Base-by-base conservation (phyloP, 345 rosid genomes). In the Melaleuca alternifolia region DNA sequence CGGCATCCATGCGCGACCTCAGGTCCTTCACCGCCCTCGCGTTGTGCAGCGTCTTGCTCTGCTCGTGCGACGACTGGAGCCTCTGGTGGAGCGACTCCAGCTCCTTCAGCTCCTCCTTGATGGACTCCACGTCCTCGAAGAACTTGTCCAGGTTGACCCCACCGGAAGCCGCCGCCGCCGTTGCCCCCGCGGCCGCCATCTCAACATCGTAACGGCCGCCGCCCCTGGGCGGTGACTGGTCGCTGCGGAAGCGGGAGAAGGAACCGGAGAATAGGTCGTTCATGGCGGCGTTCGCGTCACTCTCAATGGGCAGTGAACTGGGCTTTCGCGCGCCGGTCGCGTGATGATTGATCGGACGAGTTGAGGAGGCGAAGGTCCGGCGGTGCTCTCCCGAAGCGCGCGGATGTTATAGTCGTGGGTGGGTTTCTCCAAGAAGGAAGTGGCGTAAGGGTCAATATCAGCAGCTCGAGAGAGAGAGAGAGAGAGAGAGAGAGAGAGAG, bases 61-160 rank as follows among this genome's bases (percentile, higher is more conserved):
- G 93, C 88, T 95, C 96, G 48, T 96, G 92, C 46, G 96, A 93
- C 13, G 93, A 93, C 90, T 93, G 96, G 6, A 95, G 92, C 33
- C 86, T 91, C 87, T 90, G 93, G 89, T 91, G 90, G 82, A 96
- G 89, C 87, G 87, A 93, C 24, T 96, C 98, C 7, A 95, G 93
- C 16, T 88, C 90, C 89, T 87, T 91, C 92, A 96, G 94, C 83
- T 95, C 98, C 65, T 93, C 98, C 89, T 94, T 96, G 26, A 95
- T 95, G 79, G 91, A 91, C 91, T 96, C 98, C 5, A 96, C 96
- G 57, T 94, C 96, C 52, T 93, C 93, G 8, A 96, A 96, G 94
- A 96, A 96, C 87, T 91, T 94, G 88, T 96, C 95, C 75, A 95
- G 96, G 90, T 93, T 95, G 62, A 89, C 91, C 18, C 90, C 87